Evolutionary conservation across 2,329 filamentous ascomycete species (phyloP).

Genomic region (Cercospora janseana): DNA sequence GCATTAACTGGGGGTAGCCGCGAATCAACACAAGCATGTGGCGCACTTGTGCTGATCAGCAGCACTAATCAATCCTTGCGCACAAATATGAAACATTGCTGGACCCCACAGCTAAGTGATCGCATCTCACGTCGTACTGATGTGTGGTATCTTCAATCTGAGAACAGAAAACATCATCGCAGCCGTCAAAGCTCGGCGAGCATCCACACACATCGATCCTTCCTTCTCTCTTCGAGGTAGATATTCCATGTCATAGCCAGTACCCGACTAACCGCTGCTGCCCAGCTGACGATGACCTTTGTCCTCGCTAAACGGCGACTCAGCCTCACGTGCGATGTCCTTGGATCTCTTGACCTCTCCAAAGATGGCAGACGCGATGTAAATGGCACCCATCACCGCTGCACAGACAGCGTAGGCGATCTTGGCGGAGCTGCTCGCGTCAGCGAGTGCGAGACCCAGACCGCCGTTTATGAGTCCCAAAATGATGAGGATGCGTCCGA

Average conservation of each 20-base stretch:
- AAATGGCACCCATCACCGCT: conserved; percentile 47
- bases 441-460: conserved; percentile 51
- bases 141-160: too few species aligned
- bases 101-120: too few species aligned
- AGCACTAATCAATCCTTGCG: too few species aligned
- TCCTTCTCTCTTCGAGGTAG: conserved; percentile 4
- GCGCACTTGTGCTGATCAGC: too few species aligned
- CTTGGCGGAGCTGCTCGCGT: conserved; percentile 31
- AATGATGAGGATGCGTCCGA: conserved; percentile 44
- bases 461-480: conserved; percentile 58
- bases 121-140: too few species aligned
- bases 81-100: too few species aligned
- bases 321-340: neutral
- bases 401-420: conserved; percentile 51
- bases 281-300: conserved; percentile 11
- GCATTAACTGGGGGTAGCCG: too few species aligned
- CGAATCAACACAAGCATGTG: too few species aligned
- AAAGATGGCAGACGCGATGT: conserved; percentile 37
- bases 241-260: neutral
- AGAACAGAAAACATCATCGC: too few species aligned
- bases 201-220: too few species aligned
- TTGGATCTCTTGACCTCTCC: conserved; percentile 31
- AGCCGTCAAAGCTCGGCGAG: too few species aligned
- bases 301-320: neutral
- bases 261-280: conserved; percentile 2